Base-by-base conservation (phyloP, 192 early-diverging fungal species). In the Chytriomyces sp. region DNA sequence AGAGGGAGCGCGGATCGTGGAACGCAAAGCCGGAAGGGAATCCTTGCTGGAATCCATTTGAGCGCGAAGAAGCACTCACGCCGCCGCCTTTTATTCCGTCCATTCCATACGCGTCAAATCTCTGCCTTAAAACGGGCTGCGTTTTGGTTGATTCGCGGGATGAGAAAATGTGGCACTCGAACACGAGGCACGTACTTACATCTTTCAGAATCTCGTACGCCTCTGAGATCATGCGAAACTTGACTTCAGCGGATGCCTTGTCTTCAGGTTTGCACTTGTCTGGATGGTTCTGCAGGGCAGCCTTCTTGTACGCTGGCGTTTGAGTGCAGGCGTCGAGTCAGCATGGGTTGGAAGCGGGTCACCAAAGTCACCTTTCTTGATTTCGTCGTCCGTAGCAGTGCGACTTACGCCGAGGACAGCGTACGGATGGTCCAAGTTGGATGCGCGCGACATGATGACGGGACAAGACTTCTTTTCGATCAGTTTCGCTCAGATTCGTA, bases 161-260 rank as follows among this genome's bases (percentile, higher is more conserved):
- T 58, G 14, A 28, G 56, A 12, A 12, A 31, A 26, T 22, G 26
- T 58, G 2, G 1, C 14, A 3, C 8, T 57, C 22, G 57, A 37
- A 19, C 25, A 63, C n/a, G 33, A 38, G 34, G 3, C 36, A 17
- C 6, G 64, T 52, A 30, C 70, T 63, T 30, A 74, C 73, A 40
- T 74, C 57, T 58, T 62, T 56, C 63, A 74, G 59, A 17, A 74
- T 62, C 39, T 74, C 63, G 37, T 74, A 74, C 22, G 73, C 73
- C 52, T 74, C 73, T 31, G 73, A 64, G 6, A 74, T 62, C 12
- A 32, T 22, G 26, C 63, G 41, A 36, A 74, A 74, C 10, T 67
- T 12, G 14, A 56, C 38, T 41, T 66, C 73, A 22, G 72, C 72
- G 33, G 49, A 17, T 36, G 12, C 39, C 33, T 62, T 60, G 10